Conservation (phyloP, 805 yeast species). For the Diddensiella transvaalensis region DNA sequence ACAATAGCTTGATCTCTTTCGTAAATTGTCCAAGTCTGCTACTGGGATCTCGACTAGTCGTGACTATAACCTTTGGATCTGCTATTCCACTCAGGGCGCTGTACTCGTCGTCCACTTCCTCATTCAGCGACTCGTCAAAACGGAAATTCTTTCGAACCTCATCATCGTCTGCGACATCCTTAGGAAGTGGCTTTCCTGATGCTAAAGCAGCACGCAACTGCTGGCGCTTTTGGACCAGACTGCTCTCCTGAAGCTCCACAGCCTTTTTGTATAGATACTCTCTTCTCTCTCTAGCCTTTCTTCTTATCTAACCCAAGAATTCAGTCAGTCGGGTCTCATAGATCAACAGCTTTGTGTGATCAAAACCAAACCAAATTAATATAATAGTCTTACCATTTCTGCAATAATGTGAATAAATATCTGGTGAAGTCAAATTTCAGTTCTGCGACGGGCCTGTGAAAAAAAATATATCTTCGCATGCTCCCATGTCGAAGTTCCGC, state of each 20-base stretch:
- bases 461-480: too few relatives aligned
- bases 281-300: slow-evolving; percentile 94
- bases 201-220: slow-evolving; percentile 85
- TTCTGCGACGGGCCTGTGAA: too few relatives aligned
- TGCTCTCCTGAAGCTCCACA: slow-evolving; percentile 83
- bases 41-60: slow-evolving; percentile 91
- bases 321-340: too few relatives aligned
- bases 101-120: slow-evolving; percentile 85
- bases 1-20: slow-evolving; percentile 83
- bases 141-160: slow-evolving; percentile 75
- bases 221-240: slow-evolving; percentile 79
- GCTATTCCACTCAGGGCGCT: slow-evolving; percentile 78
- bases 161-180: slow-evolving; percentile 85
- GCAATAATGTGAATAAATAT: too few relatives aligned
- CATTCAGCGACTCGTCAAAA: slow-evolving; percentile 75
- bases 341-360: too few relatives aligned
- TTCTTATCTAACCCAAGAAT: slow-evolving; percentile 57
- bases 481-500: too few relatives aligned
- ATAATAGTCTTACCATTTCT: too few relatives aligned
- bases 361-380: too few relatives aligned
- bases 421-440: too few relatives aligned
- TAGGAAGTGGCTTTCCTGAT: slow-evolving; percentile 83
- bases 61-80: slow-evolving; percentile 87
- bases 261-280: slow-evolving; percentile 90
- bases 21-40: slow-evolving; percentile 84